phyloP scores from a whole-genome alignment of 352 stramenopile genomes.

The Phytophthora agathidicida region DNA sequence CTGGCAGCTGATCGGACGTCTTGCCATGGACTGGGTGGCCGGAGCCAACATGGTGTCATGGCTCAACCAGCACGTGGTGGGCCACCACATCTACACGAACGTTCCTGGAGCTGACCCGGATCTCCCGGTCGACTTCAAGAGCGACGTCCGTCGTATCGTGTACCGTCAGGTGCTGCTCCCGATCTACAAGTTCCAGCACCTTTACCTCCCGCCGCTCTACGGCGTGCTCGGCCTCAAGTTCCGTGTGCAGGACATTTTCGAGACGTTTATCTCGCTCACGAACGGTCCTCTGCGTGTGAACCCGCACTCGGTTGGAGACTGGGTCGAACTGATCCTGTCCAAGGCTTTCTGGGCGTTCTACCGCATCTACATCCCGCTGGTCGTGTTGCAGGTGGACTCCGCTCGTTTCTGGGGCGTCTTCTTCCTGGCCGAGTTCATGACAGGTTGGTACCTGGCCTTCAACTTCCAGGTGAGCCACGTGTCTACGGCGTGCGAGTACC shows the following conservation, averaged over 20 bases:
- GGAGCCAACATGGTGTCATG: conserved; percentile 93
- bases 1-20: conserved; percentile 79
- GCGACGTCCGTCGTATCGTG: conserved; percentile 87
- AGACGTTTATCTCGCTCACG: conserved; percentile 85
- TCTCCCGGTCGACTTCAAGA: conserved; percentile 88
- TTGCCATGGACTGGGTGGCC: conserved; percentile 91
- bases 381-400: conserved; percentile 65
- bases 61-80: conserved; percentile 96
- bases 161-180: conserved; percentile 84
- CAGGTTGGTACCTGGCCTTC: conserved; percentile 93
- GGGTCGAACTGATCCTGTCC: conserved; percentile 85
- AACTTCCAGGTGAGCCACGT: conserved; percentile 95
- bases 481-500: conserved; percentile 92
- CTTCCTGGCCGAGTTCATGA: conserved; percentile 88
- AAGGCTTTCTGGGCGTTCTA: conserved; percentile 92
- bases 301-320: conserved; percentile 79
- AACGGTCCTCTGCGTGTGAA: conserved; percentile 94
- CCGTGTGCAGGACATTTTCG: conserved; percentile 91
- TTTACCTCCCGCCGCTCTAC: conserved; percentile 95
- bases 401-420: conserved; percentile 83
- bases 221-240: conserved; percentile 95
- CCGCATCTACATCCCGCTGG: conserved; percentile 89
- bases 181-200: conserved; percentile 92
- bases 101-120: conserved; percentile 93
- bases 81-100: conserved; percentile 97